These are phyloP conservation scores for Melanomma pulvis-pyrius DNA, from an alignment of 495 filamentous ascomycete genomes.

Conservation along the genomic window DNA sequence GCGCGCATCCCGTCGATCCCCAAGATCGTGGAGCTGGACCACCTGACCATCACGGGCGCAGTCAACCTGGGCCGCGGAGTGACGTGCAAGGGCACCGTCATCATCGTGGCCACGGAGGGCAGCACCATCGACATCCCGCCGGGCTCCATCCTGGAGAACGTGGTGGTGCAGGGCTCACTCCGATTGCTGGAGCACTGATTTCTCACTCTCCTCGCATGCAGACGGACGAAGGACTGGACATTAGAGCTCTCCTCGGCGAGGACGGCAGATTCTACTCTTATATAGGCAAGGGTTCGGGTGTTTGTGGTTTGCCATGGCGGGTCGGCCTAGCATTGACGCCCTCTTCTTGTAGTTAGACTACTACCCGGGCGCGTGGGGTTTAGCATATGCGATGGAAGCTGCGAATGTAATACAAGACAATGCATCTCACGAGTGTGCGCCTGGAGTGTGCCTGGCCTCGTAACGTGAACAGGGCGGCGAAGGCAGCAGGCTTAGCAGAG, in stretches of 20 bases:
- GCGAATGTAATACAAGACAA: slow-evolving; percentile 14
- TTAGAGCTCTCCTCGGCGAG: background rate
- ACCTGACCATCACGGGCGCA: slow-evolving; percentile 94
- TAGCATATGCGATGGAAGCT: background rate
- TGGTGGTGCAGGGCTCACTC: slow-evolving; percentile 97
- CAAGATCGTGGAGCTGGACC: slow-evolving; percentile 96
- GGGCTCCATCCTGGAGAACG: slow-evolving; percentile 96
- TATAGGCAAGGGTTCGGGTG: background rate
- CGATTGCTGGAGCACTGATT: slow-evolving; percentile 87
- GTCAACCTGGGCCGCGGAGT: slow-evolving; percentile 96
- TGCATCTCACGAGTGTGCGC: background rate
- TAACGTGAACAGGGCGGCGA: background rate
- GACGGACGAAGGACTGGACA: background rate
- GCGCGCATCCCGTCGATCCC: slow-evolving; percentile 95
- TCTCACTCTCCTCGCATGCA: background rate
- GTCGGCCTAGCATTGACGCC: background rate
- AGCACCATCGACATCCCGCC: slow-evolving; percentile 97
- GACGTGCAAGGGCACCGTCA: slow-evolving; percentile 97
- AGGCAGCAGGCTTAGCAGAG: background rate
- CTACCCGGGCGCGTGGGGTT: background rate
- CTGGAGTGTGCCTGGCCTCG: background rate
- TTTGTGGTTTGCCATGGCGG: background rate
- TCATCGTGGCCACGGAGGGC: slow-evolving; percentile 97
- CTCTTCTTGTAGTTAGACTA: slow-evolving; percentile 18
- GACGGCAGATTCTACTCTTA: background rate